Base-by-base conservation (phyloP, 2,329 filamentous ascomycete genomes). In the Fusarium oxysporum region DNA sequence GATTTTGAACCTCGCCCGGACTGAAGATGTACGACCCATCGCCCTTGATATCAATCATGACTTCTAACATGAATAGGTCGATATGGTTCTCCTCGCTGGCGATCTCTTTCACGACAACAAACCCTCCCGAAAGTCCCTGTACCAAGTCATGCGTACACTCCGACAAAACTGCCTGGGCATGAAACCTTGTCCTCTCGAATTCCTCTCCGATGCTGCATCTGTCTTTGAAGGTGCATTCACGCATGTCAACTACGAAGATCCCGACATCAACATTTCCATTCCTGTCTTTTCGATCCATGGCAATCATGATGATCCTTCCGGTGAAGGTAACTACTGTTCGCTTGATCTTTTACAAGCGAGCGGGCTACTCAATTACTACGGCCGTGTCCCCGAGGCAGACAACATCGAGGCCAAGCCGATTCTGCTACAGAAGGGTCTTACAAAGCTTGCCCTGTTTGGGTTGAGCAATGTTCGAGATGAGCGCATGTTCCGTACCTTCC, bases 41-140 rank as follows among this genome's bases (percentile, higher is more conserved):
- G 6, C 32, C 3, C 8, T 7, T 33, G 2, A 1, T 5, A 2
- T 19, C 11, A 5, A 35, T 14, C 11, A 7, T 19, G 11, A 2
- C 6, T 33, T 35, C 57, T 62, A 32, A 56, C 30, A 5, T 50
- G 11, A 12, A 68, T 44, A 91, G 89, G 89, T 99, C 73, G 96
- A 99, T 82, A 98, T 99, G 96, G 93, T 99, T 1, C 87, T 99
- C 5, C 90, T 99, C 8, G 96, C 92, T 6, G 96, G 96, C 51
- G 96, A 99, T 80, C 88, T 99, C 2, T 99, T 99, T 80, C 97
- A 99, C 81, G 96, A 99, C 76, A 99, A 99, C 82, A 97, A 97
- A 78, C 97, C 96, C 6, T 98, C 95, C 11, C 90, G 96, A 67
- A 97, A 98, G 80, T 92, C 95, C 33, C 93, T 99, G 89, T 98